Evolutionary conservation across 495 filamentous ascomycete genomes (phyloP).

Genomic region (Aspergillus affinis): DNA sequence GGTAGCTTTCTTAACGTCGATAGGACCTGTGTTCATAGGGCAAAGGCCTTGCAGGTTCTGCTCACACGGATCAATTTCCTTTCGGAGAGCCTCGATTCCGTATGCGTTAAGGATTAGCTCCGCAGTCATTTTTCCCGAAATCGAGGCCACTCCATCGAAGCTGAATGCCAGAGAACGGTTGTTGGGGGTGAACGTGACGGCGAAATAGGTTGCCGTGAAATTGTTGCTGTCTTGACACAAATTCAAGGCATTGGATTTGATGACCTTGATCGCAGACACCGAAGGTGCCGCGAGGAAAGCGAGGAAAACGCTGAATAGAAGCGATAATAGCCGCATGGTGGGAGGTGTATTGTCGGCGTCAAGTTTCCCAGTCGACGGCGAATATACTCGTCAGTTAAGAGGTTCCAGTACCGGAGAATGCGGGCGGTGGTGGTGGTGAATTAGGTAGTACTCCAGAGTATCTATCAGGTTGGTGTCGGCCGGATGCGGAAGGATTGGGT

Average conservation of each 20-base stretch:
- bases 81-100: slow-evolving; percentile 65
- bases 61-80: slow-evolving; percentile 74
- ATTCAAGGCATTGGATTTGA: slow-evolving; percentile 75
- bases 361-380: slow-evolving; percentile 7
- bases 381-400: slow-evolving; percentile 12
- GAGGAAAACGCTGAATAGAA: slow-evolving; percentile 38
- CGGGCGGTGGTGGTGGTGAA: slow-evolving; percentile 28
- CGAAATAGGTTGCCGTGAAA: slow-evolving; percentile 82
- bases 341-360: slow-evolving; percentile 4
- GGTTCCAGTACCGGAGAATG: slow-evolving; percentile 14
- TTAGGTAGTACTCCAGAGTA: slow-evolving; percentile 37
- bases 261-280: slow-evolving; percentile 42
- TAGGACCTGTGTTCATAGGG: slow-evolving; percentile 86
- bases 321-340: slow-evolving; percentile 42
- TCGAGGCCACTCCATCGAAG: slow-evolving; percentile 80
- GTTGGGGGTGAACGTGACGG: slow-evolving; percentile 74
- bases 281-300: slow-evolving; percentile 38
- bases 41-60: slow-evolving; percentile 74
- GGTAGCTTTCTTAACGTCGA: slow-evolving; percentile 68
- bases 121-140: slow-evolving; percentile 81
- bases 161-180: slow-evolving; percentile 71
- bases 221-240: slow-evolving; percentile 75
- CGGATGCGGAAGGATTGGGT: slow-evolving; percentile 40
- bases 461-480: slow-evolving; percentile 36
- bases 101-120: slow-evolving; percentile 78